Percentiles rank a stretch among this genome's conserved stretches.
Conservation (phyloP, 192 early-diverging fungal genomes). For the Backusella morwellensis region DNA sequence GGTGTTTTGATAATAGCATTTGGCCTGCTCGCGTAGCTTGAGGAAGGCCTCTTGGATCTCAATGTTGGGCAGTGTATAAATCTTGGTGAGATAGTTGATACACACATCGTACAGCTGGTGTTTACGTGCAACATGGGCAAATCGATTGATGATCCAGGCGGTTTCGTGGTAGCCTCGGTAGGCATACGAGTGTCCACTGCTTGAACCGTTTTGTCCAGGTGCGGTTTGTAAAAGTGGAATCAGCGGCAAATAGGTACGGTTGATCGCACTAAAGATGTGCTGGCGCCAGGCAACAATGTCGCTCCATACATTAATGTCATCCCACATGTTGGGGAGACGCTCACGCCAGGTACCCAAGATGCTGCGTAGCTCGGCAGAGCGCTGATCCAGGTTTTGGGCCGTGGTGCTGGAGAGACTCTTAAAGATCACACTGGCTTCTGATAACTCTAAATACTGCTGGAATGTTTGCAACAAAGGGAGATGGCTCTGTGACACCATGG, state of each 20-base stretch:
- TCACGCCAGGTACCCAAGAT: slow-evolving; percentile 96
- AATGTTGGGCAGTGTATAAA: slow-evolving; percentile 99
- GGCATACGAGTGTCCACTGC: slow-evolving; percentile 80
- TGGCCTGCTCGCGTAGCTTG: slow-evolving; percentile 96
- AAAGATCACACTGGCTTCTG: slow-evolving; percentile 90
- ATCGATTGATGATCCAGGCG: slow-evolving; percentile 99
- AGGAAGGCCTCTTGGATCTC: slow-evolving; percentile 99
- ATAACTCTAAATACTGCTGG: slow-evolving; percentile 95
- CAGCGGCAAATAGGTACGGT: slow-evolving; percentile 91
- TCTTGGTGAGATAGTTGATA: slow-evolving; percentile 87
- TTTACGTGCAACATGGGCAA: slow-evolving; percentile 94
- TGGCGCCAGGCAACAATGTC: slow-evolving; percentile 97
- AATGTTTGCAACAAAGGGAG: slow-evolving; percentile 87
- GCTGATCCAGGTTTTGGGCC: slow-evolving; percentile 81
- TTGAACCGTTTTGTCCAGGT: slow-evolving; percentile 38
- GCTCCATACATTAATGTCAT: slow-evolving; percentile 98
- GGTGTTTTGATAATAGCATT: slow-evolving; percentile 92
- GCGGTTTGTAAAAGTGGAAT: slow-evolving; percentile 52
- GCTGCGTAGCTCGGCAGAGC: slow-evolving; percentile 88
- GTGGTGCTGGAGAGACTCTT: slow-evolving; percentile 77
- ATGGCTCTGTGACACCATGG: slow-evolving; percentile 83
- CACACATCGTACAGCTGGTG: slow-evolving; percentile 97
- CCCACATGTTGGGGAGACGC: slow-evolving; percentile 93
- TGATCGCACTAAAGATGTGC: slow-evolving; percentile 96
- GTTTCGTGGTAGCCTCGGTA: slow-evolving; percentile 99